Evolutionary conservation across 192 early-diverging fungal genomes (phyloP).

Genomic region (Gonapodya prolifera): DNA sequence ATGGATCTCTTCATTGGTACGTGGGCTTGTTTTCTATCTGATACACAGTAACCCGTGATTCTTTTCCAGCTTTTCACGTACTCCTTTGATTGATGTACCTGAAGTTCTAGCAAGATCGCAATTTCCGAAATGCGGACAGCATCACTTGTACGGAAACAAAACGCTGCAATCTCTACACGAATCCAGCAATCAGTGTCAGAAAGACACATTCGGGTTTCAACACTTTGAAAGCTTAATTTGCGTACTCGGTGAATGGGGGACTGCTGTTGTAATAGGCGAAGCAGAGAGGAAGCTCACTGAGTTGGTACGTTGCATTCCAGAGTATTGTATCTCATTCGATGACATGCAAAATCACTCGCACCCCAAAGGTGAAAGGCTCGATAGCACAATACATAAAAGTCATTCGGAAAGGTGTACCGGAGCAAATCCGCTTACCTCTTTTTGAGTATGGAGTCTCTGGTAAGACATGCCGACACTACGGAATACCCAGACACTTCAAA

Average conservation of each 20-base stretch:
- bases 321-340: no score
- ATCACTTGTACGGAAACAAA: neutral
- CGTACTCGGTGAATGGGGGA: neutral
- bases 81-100: neutral
- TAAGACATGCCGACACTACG: neutral
- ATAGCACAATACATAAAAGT: neutral
- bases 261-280: neutral
- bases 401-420: neutral
- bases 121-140: neutral
- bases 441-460: neutral
- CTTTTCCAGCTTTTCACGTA: neutral
- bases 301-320: neutral
- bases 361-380: neutral
- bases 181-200: neutral
- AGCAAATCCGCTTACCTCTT: neutral
- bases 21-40: neutral
- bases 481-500: neutral
- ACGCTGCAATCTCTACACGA: neutral
- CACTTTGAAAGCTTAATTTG: neutral
- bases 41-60: neutral
- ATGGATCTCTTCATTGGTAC: neutral
- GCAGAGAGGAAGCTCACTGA: neutral
- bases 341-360: no score
- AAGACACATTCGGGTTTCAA: neutral
- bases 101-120: neutral